Evolutionary conservation across 495 filamentous ascomycete species (phyloP).

Genomic region (Neohortaea acidophila): DNA sequence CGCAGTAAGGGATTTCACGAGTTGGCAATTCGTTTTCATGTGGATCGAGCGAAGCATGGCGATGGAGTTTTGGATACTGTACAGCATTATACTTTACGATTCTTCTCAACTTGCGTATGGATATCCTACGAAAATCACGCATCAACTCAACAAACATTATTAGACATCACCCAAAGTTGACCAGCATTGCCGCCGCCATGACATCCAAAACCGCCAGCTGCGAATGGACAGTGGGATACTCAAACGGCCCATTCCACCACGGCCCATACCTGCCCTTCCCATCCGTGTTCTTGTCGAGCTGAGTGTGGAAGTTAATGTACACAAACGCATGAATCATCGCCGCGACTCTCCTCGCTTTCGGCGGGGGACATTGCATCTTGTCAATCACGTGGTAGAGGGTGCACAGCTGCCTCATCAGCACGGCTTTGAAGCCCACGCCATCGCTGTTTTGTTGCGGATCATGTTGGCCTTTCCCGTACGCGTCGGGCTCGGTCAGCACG

Average conservation of each 20-base stretch:
- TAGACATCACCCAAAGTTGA: too few relatives aligned
- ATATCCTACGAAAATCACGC: too few relatives aligned
- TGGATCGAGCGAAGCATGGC: neutral
- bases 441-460: slow-evolving; percentile 10
- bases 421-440: slow-evolving; percentile 14
- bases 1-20: slow-evolving; percentile 64
- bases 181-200: slow-evolving; percentile 11
- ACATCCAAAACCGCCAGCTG: slow-evolving; percentile 16
- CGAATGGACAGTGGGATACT: slow-evolving; percentile 11
- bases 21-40: neutral
- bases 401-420: slow-evolving; percentile 11
- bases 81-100: too few relatives aligned
- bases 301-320: slow-evolving; percentile 10
- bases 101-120: too few relatives aligned
- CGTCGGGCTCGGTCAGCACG: slow-evolving; percentile 11
- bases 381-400: slow-evolving; percentile 9
- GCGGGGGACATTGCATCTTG: neutral
- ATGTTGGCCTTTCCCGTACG: slow-evolving; percentile 6
- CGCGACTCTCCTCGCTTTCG: slow-evolving; percentile 1
- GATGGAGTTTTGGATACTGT: neutral
- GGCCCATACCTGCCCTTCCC: slow-evolving; percentile 15
- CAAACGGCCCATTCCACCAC: slow-evolving; percentile 17
- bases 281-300: slow-evolving; percentile 9
- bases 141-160: too few relatives aligned
- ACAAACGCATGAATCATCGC: slow-evolving; percentile 9